phyloP scores from a whole-genome alignment of 2,329 filamentous ascomycete genomes.

The Fusarium sp. region DNA sequence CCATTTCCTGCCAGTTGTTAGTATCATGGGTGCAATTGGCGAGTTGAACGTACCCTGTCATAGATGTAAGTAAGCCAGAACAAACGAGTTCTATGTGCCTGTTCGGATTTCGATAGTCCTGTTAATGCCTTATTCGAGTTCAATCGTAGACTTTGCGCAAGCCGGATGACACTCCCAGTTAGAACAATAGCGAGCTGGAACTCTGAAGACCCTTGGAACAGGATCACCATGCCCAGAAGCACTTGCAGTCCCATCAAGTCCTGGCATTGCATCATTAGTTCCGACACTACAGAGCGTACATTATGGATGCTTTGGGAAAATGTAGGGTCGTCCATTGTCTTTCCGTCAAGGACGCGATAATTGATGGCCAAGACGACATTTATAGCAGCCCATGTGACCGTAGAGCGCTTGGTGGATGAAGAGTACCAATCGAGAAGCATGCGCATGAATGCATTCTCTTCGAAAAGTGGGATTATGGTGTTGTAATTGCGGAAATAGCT shows the following conservation, averaged over 20 bases:
- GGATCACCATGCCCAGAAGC: constrained; percentile 46
- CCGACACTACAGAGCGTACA: constrained; percentile 45
- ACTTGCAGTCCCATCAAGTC: constrained; percentile 48
- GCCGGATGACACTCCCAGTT: constrained; percentile 45
- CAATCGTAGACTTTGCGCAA: constrained; percentile 47
- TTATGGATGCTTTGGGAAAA: constrained; percentile 44
- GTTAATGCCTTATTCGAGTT: constrained; percentile 37
- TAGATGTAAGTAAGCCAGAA: constrained; percentile 51
- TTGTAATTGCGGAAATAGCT: constrained; percentile 36
- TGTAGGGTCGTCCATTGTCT: constrained; percentile 25
- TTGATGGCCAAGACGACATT: constrained; percentile 48
- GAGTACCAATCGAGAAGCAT: constrained; percentile 48
- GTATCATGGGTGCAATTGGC: background rate
- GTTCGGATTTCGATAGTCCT: background rate
- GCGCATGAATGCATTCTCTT: constrained; percentile 47
- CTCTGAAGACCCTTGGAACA: constrained; percentile 46
- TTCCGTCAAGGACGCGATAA: constrained; percentile 37
- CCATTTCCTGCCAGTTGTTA: constrained; percentile 44
- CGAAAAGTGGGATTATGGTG: constrained; percentile 45
- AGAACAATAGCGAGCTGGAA: constrained; percentile 46
- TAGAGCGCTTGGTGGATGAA: constrained; percentile 16
- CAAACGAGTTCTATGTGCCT: constrained; percentile 43
- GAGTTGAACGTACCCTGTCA: constrained; percentile 39
- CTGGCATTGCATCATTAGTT: constrained; percentile 44
- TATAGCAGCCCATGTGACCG: constrained; percentile 46